Base-by-base conservation (phyloP, 768 basidiomycete species). In the Suillus discolor region DNA sequence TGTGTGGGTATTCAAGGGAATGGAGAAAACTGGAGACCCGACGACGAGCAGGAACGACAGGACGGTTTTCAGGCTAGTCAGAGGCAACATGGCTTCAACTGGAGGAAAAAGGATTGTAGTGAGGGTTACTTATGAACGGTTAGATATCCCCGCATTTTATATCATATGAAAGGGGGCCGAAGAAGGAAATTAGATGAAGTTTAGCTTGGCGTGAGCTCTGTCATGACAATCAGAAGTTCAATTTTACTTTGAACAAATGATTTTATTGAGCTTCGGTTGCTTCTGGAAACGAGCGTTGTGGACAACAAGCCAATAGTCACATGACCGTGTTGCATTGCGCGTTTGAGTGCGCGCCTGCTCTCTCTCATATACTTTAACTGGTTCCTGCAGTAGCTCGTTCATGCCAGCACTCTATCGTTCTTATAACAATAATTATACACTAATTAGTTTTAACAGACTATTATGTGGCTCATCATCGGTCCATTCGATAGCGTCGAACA, bases 391-490 rank as follows among this genome's bases (percentile, higher is more conserved):
- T 42, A 23, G 39, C 39, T 60, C 18, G 41, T 42, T 23, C 18
- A 7, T 20, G 57, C 57, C 23, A 25, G 36, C 12, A 60, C 2
- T 28, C 11, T 3, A 41, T 42, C 18, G 3, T 20, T 60, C 25
- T 60, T 20, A 42, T 60, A 20, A 6, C 3, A 41, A 41, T 4
- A 39, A 59, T 2, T 16, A 8, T 23, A 18, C 16, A 18, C 11
- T 59, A 8, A 34, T 36, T 23, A 8, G 18, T 25, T 5, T 5
- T 28, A 41, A 41, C 38, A 41, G 9, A 28, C 39, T 7, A 41
- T 42, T 15, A 88, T 88, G 87, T 88, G 87, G 87, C 65, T 82
- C 2, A 34, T 88, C 12, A 79, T 77, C 8, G 88, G 85, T 0
- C 85, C 85, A 1, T 88, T 88, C 62, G 87, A 88, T 65, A 75